Percentiles rank a stretch among this genome's conserved stretches.
Evolutionary conservation across 106 monocot genomes (phyloP).

Genomic region (Apostasia ramifera): DNA sequence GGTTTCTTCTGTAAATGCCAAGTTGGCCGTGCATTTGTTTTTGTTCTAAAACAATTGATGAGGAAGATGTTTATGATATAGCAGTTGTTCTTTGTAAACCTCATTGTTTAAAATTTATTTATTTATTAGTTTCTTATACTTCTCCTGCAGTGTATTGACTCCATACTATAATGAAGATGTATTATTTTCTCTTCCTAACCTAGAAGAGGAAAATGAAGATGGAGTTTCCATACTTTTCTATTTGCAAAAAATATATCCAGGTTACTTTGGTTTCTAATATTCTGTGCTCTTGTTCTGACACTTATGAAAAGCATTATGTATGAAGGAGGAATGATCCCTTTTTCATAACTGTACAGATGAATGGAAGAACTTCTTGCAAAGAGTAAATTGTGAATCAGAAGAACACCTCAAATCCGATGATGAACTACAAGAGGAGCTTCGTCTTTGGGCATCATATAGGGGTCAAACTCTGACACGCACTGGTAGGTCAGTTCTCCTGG

Average conservation of each 20-base stretch:
- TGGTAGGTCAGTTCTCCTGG: slow-evolving; percentile 20
- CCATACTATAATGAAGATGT: slow-evolving; percentile 85
- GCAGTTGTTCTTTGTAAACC: no score
- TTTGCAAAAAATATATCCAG: slow-evolving; percentile 94
- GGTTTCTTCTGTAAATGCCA: no score
- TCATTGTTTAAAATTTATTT: no score
- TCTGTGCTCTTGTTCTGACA: no score
- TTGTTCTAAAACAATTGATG: no score
- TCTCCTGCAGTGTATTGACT: slow-evolving; percentile 63
- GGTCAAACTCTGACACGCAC: slow-evolving; percentile 88
- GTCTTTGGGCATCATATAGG: slow-evolving; percentile 91
- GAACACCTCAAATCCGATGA: slow-evolving; percentile 43
- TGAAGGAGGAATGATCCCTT: no score
- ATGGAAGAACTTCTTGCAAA: slow-evolving; percentile 72
- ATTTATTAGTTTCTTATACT: no score
- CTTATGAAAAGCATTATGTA: no score
- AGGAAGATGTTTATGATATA: no score
- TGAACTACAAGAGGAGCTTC: slow-evolving; percentile 58
- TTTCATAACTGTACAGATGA: slow-evolving; percentile 38
- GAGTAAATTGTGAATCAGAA: slow-evolving; percentile 32
- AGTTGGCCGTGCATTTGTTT: no score
- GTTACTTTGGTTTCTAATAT: slow-evolving; percentile 12
- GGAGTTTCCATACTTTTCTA: slow-evolving; percentile 95
- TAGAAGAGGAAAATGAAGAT: slow-evolving; percentile 78
- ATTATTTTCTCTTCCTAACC: slow-evolving; percentile 50